Conservation (phyloP, 345 rosid species). For the Eutrema heterophyllum region DNA sequence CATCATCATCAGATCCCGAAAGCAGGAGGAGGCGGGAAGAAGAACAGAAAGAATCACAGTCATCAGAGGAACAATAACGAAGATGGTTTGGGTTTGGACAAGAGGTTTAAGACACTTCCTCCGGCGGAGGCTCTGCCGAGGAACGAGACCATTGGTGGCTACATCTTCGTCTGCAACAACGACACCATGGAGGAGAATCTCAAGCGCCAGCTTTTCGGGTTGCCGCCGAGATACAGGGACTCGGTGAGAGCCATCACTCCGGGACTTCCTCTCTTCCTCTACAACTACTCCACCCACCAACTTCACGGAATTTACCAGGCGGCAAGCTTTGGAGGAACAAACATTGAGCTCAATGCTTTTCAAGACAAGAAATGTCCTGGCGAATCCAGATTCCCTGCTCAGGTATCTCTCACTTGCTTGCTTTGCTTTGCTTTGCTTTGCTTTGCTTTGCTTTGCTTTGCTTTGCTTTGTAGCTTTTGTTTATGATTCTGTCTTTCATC, state of each 20-base stretch:
- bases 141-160: slow-evolving; percentile 89
- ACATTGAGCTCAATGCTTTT: slow-evolving; percentile 91
- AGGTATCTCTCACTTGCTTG: not conserved
- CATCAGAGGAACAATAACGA: slow-evolving; percentile 28
- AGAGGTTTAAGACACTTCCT: slow-evolving; percentile 96
- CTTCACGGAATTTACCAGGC: slow-evolving; percentile 98
- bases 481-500: no score
- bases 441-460: no score
- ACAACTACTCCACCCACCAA: slow-evolving; percentile 98
- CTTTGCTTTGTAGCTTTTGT: no score
- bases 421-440: no score
- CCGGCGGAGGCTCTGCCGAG: slow-evolving; percentile 87
- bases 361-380: slow-evolving; percentile 92
- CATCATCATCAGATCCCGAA: slow-evolving; percentile 37
- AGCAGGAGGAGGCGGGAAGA: slow-evolving; percentile 37
- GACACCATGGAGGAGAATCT: slow-evolving; percentile 98
- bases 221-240: slow-evolving; percentile 94
- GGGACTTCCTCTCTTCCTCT: slow-evolving; percentile 93
- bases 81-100: slow-evolving; percentile 41
- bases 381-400: slow-evolving; percentile 98
- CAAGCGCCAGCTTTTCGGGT: slow-evolving; percentile 82
- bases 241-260: slow-evolving; percentile 98
- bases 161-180: slow-evolving; percentile 98
- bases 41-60: slow-evolving; percentile 43
- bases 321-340: slow-evolving; percentile 93